Evolutionary conservation across 176 grass and related monocot genomes (phyloP).

Genomic region (Oryza glaberrima): DNA sequence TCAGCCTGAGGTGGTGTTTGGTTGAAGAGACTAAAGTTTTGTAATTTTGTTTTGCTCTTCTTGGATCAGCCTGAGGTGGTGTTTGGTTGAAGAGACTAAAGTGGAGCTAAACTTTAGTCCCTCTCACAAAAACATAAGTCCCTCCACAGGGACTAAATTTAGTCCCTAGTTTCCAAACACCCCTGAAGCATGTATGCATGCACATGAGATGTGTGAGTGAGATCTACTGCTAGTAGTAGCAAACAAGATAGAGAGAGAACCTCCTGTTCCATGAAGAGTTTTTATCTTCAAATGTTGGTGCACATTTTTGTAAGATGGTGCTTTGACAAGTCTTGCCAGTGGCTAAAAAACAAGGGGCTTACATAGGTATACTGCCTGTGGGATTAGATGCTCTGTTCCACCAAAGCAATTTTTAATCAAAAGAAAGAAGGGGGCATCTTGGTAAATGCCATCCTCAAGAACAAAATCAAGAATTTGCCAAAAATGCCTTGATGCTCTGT

Average conservation of each 20-base stretch:
- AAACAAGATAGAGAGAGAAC: not conserved
- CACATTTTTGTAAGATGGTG: not conserved
- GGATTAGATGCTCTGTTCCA: slow-evolving; percentile 34
- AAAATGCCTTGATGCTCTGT: not conserved
- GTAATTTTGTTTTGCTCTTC: not conserved
- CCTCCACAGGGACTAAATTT: too few species aligned
- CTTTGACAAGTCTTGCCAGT: not conserved
- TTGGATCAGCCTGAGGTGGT: not conserved
- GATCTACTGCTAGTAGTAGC: not conserved
- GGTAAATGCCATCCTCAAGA: not conserved
- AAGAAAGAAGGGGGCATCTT: not conserved
- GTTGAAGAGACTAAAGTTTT: not conserved
- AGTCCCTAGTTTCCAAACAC: too few species aligned
- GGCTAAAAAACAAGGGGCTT: not conserved
- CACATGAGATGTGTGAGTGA: slow-evolving; percentile 1
- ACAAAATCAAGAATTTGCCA: not conserved
- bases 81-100: too few species aligned
- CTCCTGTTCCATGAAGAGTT: not conserved
- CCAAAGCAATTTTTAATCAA: not conserved
- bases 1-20: not conserved
- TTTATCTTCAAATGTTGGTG: not conserved
- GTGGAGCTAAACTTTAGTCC: too few species aligned
- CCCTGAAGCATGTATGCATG: not conserved
- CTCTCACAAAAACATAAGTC: too few species aligned
- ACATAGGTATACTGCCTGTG: not conserved